A percentile compares a stretch with the other conserved stretches of the same genome.
These are phyloP conservation scores for Cavenderia fasciculata DNA, from an alignment of 78 protist genomes.

Conservation along the genomic window DNA sequence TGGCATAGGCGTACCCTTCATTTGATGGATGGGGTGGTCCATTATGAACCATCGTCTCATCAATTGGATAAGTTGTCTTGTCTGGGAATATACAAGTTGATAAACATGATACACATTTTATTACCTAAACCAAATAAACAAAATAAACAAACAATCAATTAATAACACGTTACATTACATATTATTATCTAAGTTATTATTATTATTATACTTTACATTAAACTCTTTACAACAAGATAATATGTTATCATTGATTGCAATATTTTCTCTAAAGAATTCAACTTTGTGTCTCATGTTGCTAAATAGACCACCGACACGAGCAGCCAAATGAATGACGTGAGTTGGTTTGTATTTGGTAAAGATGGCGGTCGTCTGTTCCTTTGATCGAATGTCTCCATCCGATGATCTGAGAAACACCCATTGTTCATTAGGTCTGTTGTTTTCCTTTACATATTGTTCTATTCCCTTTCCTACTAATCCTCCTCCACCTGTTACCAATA, in stretches of 20 bases:
- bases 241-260: conserved; percentile 90
- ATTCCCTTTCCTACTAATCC: conserved; percentile 95
- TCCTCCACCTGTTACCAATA: conserved; percentile 94
- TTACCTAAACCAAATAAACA: conserved; percentile 10
- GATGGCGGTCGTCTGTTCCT: conserved; percentile 56
- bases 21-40: conserved; percentile 95
- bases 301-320: conserved; percentile 94
- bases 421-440: conserved; percentile 24
- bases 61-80: conserved; percentile 95
- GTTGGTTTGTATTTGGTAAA: conserved; percentile 91
- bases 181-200: background rate
- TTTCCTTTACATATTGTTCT: background rate
- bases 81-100: conserved; percentile 98
- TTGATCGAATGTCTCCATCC: conserved; percentile 85
- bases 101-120: conserved; percentile 90
- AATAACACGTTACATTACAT: background rate
- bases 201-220: conserved; percentile 18
- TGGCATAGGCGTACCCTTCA: conserved; percentile 95
- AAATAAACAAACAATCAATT: background rate
- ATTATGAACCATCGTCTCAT: conserved; percentile 95
- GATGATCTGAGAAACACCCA: conserved; percentile 86
- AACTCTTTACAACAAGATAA: conserved; percentile 68
- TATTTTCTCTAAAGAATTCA: conserved; percentile 85
- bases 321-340: conserved; percentile 96
- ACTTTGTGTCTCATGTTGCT: conserved; percentile 89